These are phyloP conservation scores for Aspergillus ustus DNA, from an alignment of 2,329 filamentous ascomycete species.

Conservation along the genomic window DNA sequence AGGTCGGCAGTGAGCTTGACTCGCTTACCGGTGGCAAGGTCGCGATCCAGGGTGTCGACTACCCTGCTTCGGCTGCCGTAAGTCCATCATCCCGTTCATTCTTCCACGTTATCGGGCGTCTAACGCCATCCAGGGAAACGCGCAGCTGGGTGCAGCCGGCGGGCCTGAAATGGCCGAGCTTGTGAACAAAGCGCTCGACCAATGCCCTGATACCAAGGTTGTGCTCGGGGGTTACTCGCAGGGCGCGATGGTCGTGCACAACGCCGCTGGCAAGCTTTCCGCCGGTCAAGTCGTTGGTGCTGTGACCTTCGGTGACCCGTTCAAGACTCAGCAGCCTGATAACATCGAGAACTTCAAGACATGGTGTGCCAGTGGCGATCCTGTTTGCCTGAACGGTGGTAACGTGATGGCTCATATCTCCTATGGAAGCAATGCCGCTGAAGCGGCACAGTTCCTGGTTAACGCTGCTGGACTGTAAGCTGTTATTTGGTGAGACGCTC, in stretches of 20 bases:
- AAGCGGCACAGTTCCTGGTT: slow-evolving; percentile 45
- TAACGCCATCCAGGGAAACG: slow-evolving; percentile 29
- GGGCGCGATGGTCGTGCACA: slow-evolving; percentile 42
- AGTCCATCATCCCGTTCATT: not conserved
- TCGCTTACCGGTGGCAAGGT: slow-evolving; percentile 32
- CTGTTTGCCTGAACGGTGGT: slow-evolving; percentile 55
- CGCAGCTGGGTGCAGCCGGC: slow-evolving; percentile 32
- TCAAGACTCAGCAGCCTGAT: slow-evolving; percentile 44
- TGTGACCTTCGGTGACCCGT: slow-evolving; percentile 53
- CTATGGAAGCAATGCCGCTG: slow-evolving; percentile 43
- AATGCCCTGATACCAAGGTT: slow-evolving; percentile 41
- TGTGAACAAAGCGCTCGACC: slow-evolving; percentile 32
- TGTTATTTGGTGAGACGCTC: not conserved
- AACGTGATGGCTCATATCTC: slow-evolving; percentile 48
- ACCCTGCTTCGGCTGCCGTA: slow-evolving; percentile 34
- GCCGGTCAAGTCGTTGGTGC: slow-evolving; percentile 46
- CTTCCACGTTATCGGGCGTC: not conserved
- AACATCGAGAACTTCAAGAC: slow-evolving; percentile 53
- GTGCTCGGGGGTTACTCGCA: slow-evolving; percentile 42
- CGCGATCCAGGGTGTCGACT: slow-evolving; percentile 39
- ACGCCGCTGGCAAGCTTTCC: slow-evolving; percentile 35
- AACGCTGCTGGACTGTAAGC: slow-evolving; percentile 26
- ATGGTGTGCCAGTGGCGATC: slow-evolving; percentile 56
- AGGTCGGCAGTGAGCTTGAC: slow-evolving; percentile 33
- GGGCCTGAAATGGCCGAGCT: slow-evolving; percentile 36